phyloP scores from a whole-genome alignment of 257 asterid genomes.

The Datura wrightii region DNA sequence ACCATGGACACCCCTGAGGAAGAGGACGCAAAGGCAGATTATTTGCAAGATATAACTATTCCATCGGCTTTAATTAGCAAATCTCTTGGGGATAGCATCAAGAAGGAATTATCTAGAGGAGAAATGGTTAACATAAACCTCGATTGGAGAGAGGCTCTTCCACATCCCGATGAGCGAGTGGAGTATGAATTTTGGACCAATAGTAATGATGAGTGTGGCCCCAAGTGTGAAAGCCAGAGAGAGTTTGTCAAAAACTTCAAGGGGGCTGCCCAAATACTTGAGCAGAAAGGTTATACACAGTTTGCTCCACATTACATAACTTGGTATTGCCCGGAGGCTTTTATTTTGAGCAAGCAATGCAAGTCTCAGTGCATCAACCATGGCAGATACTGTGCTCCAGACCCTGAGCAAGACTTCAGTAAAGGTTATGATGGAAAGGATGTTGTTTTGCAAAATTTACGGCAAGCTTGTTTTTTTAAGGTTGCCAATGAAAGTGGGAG shows the following conservation, averaged over 20 bases:
- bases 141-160: constrained; percentile 96
- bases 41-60: constrained; percentile 73
- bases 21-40: constrained; percentile 62
- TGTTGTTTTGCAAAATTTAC: constrained; percentile 63
- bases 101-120: constrained; percentile 61
- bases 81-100: constrained; percentile 80
- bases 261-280: constrained; percentile 96
- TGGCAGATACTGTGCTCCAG: constrained; percentile 79
- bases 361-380: constrained; percentile 79
- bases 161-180: constrained; percentile 95
- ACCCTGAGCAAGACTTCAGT: constrained; percentile 79
- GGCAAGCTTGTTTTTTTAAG: constrained; percentile 73
- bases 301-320: constrained; percentile 66
- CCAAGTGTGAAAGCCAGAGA: constrained; percentile 87
- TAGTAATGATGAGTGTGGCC: constrained; percentile 89
- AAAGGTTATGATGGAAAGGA: constrained; percentile 74
- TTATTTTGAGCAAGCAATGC: constrained; percentile 67
- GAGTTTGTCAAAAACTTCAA: constrained; percentile 73
- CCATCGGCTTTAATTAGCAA: constrained; percentile 88
- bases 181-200: constrained; percentile 95
- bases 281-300: constrained; percentile 76
- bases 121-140: constrained; percentile 78
- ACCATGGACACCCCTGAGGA: constrained; percentile 95
- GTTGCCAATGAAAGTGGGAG: constrained; percentile 69
- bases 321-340: constrained; percentile 79